A percentile compares a stretch with the other conserved stretches of the same genome.
Evolutionary conservation across 768 basidiomycete genomes (phyloP).

Genomic region (Naganishia onofrii): DNA sequence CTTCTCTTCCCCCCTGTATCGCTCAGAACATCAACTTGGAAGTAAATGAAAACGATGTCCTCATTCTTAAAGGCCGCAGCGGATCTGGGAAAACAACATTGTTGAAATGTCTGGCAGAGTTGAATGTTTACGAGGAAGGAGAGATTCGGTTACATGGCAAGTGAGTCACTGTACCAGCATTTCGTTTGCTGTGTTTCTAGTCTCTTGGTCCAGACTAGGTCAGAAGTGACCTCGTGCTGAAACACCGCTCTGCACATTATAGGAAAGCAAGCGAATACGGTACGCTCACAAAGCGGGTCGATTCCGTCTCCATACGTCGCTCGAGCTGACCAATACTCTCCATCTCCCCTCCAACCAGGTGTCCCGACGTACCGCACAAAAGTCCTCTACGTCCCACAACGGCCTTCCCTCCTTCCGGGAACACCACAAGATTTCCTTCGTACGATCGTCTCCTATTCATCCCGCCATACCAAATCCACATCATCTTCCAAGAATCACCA

Average conservation of each 20-base stretch:
- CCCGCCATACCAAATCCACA: conserved; percentile 51
- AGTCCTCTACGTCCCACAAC: conserved; percentile 82
- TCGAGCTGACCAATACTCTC: background rate
- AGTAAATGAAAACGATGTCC: conserved; percentile 69
- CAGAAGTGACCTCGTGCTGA: too few species aligned
- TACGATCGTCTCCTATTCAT: conserved; percentile 59
- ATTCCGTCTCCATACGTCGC: background rate
- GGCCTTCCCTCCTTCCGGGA: conserved; percentile 79
- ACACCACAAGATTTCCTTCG: conserved; percentile 71
- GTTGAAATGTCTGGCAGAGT: conserved; percentile 77
- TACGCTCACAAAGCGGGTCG: conserved; percentile 2
- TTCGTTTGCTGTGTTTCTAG: too few species aligned
- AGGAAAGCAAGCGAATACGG: conserved; percentile 40
- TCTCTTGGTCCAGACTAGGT: too few species aligned
- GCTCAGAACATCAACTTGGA: conserved; percentile 60
- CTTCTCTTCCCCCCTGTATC: too few species aligned
- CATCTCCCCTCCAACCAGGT: conserved; percentile 55
- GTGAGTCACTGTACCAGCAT: conserved; percentile 54
- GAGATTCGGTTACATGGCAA: conserved; percentile 65
- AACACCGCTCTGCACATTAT: background rate
- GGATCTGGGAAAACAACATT: conserved; percentile 74
- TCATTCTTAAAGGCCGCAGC: conserved; percentile 74
- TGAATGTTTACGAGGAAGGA: conserved; percentile 66
- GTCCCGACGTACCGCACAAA: conserved; percentile 73
- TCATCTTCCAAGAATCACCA: background rate